Base-by-base conservation (phyloP, 1,139 yeast species). In the Taphrina pruni region DNA sequence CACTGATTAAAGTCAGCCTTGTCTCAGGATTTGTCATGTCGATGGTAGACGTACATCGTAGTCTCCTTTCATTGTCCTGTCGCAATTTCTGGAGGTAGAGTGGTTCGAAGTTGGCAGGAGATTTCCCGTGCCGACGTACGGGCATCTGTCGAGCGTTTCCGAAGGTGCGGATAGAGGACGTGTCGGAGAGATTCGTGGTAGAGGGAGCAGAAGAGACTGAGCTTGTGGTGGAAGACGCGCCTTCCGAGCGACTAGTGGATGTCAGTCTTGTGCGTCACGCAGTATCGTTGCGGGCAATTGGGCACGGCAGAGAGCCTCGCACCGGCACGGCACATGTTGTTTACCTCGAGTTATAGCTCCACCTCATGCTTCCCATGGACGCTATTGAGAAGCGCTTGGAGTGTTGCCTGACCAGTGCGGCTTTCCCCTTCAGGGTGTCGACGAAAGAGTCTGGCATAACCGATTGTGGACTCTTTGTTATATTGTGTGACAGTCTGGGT, bases 51-150 rank as follows among this genome's bases (percentile, higher is more conserved):
- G 20, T 45, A 58, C 62, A 26, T 12, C 62, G 43, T 21, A 45
- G 43, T 17, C 67, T 55, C 20, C 67, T 61, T 45, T 64, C 67
- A 21, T 64, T 60, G 35, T 64, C 67, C 32, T 64, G 67, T 6
- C 67, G 67, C 61, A 64, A 26, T 46, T 64, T 64, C 21, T 64
- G 67, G 26, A 64, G 60, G 26, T 64, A 64, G 61, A 64, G 67
- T 11, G 67, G 67, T 38, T 54, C 61, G 50, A 64, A 64, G 26
- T 39, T 41, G 11, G 67, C 67, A 3, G 67, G 67, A 17, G 61
- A 45, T 21, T 64, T 64, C 55, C 67, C 67, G 21, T 64, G 67
- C 55, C 67, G 60, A n/a, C 67, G 20, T 12, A 48, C 20, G 20
- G 61, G 56, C 39, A 38, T 41, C 12, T 26, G 32, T 50, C 61